Conservation (phyloP, 78 protist species). For the Tieghemostelium lacteum region DNA sequence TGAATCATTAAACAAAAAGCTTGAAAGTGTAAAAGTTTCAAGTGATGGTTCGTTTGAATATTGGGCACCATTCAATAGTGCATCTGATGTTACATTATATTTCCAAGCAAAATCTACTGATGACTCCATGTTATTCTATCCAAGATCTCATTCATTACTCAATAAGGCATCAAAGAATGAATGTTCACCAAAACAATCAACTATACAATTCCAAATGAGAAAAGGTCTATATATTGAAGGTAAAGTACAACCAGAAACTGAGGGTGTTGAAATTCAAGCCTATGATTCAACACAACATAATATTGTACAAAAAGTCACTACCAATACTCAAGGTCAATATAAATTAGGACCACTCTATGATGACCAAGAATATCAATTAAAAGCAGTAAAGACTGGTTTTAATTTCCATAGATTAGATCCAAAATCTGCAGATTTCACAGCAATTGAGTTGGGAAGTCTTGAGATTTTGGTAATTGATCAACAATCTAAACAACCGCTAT, state of each 20-base stretch:
- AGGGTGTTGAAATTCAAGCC: constrained; percentile 2
- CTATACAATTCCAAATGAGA: background rate
- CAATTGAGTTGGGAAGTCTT: constrained; percentile 25
- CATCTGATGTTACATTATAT: background rate
- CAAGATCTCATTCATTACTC: background rate
- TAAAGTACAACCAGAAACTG: background rate
- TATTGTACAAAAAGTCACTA: background rate
- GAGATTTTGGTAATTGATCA: background rate
- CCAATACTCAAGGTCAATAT: constrained; percentile 9
- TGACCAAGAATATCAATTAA: background rate
- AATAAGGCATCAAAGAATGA: background rate
- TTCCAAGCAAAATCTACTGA: background rate
- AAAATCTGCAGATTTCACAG: constrained; percentile 1
- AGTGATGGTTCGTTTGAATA: background rate
- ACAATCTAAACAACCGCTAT: background rate
- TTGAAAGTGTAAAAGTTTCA: background rate
- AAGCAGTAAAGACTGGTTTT: constrained; percentile 25
- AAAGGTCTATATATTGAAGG: constrained; percentile 20
- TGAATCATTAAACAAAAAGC: too few species aligned
- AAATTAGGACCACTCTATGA: constrained; percentile 26
- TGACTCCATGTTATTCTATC: background rate
- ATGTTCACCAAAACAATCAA: constrained; percentile 11
- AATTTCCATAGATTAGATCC: constrained; percentile 15
- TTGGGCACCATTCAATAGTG: background rate
- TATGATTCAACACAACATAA: background rate